Evolutionary conservation across 2,329 filamentous ascomycete genomes (phyloP).

Genomic region (Fusarium ambrosium): DNA sequence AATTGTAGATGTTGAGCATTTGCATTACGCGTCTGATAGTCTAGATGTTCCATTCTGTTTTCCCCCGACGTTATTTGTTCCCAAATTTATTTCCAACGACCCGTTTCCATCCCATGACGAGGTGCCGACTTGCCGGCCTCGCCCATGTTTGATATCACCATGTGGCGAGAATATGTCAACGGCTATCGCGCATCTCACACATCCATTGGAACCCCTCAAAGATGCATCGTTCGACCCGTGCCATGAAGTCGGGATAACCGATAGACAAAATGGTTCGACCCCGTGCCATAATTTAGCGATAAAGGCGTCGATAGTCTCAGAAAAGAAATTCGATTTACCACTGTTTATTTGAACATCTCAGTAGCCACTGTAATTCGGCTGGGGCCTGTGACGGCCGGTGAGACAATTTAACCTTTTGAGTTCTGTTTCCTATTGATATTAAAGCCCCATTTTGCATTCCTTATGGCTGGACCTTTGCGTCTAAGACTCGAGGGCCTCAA

Average conservation of each 20-base stretch:
- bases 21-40: not conserved
- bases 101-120: not conserved
- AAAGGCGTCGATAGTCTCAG: too few species aligned
- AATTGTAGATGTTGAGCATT: not conserved
- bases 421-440: too few species aligned
- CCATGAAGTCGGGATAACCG: too few species aligned
- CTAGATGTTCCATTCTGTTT: not conserved
- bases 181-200: not conserved
- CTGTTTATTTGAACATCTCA: too few species aligned
- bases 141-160: not conserved
- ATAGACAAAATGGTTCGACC: not conserved
- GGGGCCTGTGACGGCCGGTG: too few species aligned
- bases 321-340: too few species aligned
- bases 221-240: not conserved
- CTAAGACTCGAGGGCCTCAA: too few species aligned
- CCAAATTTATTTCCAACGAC: not conserved
- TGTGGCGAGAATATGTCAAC: not conserved
- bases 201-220: not conserved
- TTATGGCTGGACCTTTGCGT: too few species aligned
- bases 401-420: too few species aligned
- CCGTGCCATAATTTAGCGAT: too few species aligned
- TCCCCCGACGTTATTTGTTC: not conserved
- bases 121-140: not conserved
- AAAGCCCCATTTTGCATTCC: too few species aligned
- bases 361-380: too few species aligned